Percentiles rank a stretch among this genome's conserved stretches.
Evolutionary conservation across 2,329 filamentous ascomycete species (phyloP).

Genomic region (Calonectria fujianensis): DNA sequence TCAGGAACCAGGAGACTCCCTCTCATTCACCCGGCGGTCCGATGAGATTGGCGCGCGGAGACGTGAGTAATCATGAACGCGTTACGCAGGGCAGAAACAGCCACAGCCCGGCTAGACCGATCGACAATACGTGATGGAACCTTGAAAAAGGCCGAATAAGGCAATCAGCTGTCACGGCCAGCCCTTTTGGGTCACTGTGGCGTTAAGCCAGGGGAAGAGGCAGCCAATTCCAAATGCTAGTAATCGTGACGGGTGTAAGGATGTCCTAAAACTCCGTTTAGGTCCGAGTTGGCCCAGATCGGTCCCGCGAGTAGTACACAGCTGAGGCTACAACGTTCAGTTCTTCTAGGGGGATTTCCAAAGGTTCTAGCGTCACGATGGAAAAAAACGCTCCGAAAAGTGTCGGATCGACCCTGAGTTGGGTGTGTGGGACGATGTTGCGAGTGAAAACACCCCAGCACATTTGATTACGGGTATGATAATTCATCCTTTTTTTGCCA

Average conservation of each 20-base stretch:
- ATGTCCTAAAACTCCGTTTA: background rate
- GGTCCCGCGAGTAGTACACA: constrained; percentile 7
- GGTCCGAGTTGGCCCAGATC: constrained; percentile 14
- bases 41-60: background rate
- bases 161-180: background rate
- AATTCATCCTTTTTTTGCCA: background rate
- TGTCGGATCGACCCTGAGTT: constrained; percentile 35
- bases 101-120: constrained; percentile 21
- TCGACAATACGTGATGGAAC: constrained; percentile 1
- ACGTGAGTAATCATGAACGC: background rate
- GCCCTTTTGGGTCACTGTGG: constrained; percentile 6
- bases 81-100: background rate
- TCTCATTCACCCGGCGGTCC: constrained; percentile 6
- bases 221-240: background rate
- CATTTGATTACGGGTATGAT: background rate
- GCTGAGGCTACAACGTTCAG: constrained; percentile 27
- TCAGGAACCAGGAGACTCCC: background rate
- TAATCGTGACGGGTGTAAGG: background rate
- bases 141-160: background rate
- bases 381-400: constrained; percentile 36
- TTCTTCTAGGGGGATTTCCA: constrained; percentile 41
- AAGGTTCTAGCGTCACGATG: constrained; percentile 51
- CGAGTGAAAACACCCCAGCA: background rate
- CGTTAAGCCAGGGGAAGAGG: constrained; percentile 4
- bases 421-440: constrained; percentile 14